Evolutionary conservation across 108 stramenopile genomes (phyloP), one percentile per base, ranked within the genome.

Genomic region (Bacterosira constricta): DNA sequence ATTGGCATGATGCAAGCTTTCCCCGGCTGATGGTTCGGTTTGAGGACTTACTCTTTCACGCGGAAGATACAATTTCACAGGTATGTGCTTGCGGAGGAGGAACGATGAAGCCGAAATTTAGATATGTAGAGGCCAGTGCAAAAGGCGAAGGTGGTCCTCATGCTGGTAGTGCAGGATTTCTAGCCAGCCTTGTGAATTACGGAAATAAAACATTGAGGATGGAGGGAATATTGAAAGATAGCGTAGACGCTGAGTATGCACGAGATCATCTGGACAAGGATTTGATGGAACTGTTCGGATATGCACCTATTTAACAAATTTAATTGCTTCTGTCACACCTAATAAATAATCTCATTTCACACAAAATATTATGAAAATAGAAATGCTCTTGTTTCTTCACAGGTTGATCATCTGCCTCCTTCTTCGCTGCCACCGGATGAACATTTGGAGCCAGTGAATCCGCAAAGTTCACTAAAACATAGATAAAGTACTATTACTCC

Each of bases 1-100:
- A 88, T 58, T 92, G 86, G 60, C 50, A 76, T 6, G 75, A 86
- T 9, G 86, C 81, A 0, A 69, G 75, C 23, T 90, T 85, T 76
- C 94, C 94, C 2, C 61, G 86, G n/a, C 18, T 92, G 26, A 91
- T 93, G 63, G 82, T 93, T 0, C 86, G 95, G 23, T 93, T 89
- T 74, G 92, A 93, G 74, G 92, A 93, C 72, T 75, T 93, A 47
- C 69, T 90, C 38, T 96, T 89, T 61, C 84, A 90, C 51, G 79
- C 81, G 20, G 79, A 84, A 36, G 80, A 88, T 39, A 66, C 85
- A 9, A 69, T 88, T 9, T 52, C 80, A 58, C 21, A 57, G 10
- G 61, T 90, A 10, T 92, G 92, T 54, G 72, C 83, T 20, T 96
- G 92, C 68, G 85, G 78, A 4, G 91, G 91, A 25, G 90, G 82